Conservation (phyloP, 768 basidiomycete genomes). For the Myochromella boudieri region DNA sequence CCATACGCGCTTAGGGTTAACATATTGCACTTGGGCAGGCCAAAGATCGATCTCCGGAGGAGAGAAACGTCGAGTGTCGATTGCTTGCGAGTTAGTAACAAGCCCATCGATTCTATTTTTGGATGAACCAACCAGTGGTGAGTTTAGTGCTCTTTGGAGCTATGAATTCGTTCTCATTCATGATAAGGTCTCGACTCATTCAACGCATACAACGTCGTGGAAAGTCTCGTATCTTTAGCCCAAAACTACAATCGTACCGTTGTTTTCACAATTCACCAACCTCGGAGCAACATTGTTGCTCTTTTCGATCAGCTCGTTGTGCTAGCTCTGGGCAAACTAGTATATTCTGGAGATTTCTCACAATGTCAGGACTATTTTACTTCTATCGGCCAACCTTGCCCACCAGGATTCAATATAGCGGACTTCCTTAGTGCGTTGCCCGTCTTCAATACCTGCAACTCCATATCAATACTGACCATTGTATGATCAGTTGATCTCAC, state of each 20-base stretch:
- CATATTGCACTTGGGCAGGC: conserved; percentile 40
- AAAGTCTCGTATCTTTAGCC: conserved; percentile 82
- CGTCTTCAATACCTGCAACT: conserved; percentile 4
- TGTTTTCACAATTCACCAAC: conserved; percentile 97
- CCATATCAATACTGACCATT: neutral
- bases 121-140: conserved; percentile 96
- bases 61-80: conserved; percentile 94
- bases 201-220: conserved; percentile 94
- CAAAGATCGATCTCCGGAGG: conserved; percentile 93
- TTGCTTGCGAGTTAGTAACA: conserved; percentile 97
- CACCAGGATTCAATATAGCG: conserved; percentile 94
- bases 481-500: conserved; percentile 63
- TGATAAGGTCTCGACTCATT: conserved; percentile 95
- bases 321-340: conserved; percentile 78
- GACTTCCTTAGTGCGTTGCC: conserved; percentile 83
- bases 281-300: conserved; percentile 94
- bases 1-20: neutral
- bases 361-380: conserved; percentile 83
- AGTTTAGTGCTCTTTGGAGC: conserved; percentile 18
- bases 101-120: conserved; percentile 95
- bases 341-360: conserved; percentile 79
- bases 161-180: neutral
- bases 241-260: conserved; percentile 91
- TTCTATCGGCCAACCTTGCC: conserved; percentile 79
- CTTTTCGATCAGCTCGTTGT: conserved; percentile 92